Base-by-base conservation (phyloP, 768 basidiomycete species). In the Guyanaporus albipodus region DNA sequence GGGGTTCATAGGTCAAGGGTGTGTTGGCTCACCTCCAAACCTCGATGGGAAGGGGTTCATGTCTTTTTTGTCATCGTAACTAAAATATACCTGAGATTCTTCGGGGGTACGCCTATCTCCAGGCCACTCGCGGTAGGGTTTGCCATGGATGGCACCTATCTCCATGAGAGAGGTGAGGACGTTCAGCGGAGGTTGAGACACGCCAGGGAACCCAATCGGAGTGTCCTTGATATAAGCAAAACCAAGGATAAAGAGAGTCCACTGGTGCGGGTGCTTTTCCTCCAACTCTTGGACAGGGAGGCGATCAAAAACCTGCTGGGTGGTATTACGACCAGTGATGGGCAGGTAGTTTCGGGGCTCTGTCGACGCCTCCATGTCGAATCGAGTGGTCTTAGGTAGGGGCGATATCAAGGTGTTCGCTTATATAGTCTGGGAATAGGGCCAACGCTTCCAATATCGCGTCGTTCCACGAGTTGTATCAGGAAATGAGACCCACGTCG, bases 211-310 rank as follows among this genome's bases (percentile, higher is more conserved):
- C 7, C 38, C 42, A 27, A 54, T 51, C 10, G 54, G 54, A 6
- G 42, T 32, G 7, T 34, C 27, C 37, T 52, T 56, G 28, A 56
- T 44, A 33, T 40, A 44, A 14, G 43, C 49, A 42, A 46, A 65
- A 26, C 59, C 49, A 15, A 63, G 52, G 45, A 63, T 21, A 19
- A 63, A 63, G 24, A 63, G 58, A 6, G 63, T 37, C 45, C 64
- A 63, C 23, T 63, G 62, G 44, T 58, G 46, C 4, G 60, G 57
- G n/a, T 57, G 51, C 5, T 52, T 38, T 4, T 17, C 41, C 35
- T 42, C 14, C 40, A 64, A 38, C 22, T 56, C 52, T 36, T 65
- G 38, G 40, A 64, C 43, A 9, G 55, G 48, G 26, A 65, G 38
- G 44, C 62, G 62, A 29, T 59, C 52, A 28, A 52, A 58, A 23